Evolutionary conservation across 2,329 filamentous ascomycete species (phyloP).

Genomic region (Trichothecium roseum): DNA sequence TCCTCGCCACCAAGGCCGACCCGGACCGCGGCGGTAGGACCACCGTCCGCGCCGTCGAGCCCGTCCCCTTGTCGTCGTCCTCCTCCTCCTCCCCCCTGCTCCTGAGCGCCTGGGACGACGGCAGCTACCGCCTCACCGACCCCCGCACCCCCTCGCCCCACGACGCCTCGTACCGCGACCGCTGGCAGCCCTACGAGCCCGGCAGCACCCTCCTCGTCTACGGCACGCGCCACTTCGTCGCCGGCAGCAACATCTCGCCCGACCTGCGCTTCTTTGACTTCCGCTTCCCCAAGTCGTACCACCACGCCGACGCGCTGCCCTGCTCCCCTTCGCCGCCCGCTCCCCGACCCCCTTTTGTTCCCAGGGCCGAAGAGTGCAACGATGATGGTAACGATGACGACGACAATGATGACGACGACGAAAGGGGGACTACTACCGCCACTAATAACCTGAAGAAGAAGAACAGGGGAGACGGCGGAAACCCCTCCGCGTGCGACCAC

Average conservation of each 20-base stretch:
- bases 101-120: conserved; percentile 43
- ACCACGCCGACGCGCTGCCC: conserved; percentile 35
- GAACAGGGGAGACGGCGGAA: no score
- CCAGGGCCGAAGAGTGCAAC: conserved; percentile 7
- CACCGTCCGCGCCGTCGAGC: conserved; percentile 35
- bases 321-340: conserved; percentile 28
- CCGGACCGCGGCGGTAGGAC: conserved; percentile 17
- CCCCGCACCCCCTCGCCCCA: conserved; percentile 34
- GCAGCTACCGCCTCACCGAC: conserved; percentile 39
- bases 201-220: conserved; percentile 38
- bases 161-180: conserved; percentile 41
- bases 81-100: no score
- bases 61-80: no score
- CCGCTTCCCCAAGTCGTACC: conserved; percentile 36
- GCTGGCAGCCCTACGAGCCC: conserved; percentile 35
- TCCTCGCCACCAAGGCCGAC: conserved; percentile 13
- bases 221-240: conserved; percentile 39
- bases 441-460: no score
- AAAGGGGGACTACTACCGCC: no score
- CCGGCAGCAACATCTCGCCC: conserved; percentile 31
- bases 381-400: conserved; percentile 5
- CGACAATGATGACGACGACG: neutral
- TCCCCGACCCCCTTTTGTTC: conserved; percentile 18
- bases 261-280: conserved; percentile 44
- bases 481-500: conserved; percentile 28